Evolutionary conservation across 2,329 filamentous ascomycete species (phyloP).

Genomic region (Fonsecaea multimorphosa): DNA sequence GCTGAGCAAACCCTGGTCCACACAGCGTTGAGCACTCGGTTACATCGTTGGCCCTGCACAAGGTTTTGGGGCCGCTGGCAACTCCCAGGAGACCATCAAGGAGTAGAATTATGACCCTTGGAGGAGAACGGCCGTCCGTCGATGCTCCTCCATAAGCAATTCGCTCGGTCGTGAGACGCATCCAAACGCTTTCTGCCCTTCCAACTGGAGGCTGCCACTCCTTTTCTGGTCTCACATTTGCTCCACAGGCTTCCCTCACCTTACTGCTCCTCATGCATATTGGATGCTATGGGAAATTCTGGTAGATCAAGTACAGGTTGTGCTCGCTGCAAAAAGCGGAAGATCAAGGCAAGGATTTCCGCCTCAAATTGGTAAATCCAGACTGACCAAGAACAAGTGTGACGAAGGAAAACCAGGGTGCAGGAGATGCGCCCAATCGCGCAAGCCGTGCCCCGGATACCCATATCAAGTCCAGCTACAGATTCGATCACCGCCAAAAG

Average conservation of each 20-base stretch:
- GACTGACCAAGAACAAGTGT: slow-evolving; percentile 26
- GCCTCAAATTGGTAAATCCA: not conserved
- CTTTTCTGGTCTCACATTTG: not conserved
- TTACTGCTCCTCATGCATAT: not conserved
- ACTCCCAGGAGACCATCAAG: not conserved
- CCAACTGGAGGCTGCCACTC: not conserved
- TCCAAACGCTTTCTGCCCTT: not conserved
- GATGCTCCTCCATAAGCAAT: slow-evolving; percentile 7
- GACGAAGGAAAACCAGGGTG: slow-evolving; percentile 37
- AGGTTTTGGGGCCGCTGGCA: slow-evolving; percentile 9
- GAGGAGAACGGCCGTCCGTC: not conserved
- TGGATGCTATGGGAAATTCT: slow-evolving; percentile 35
- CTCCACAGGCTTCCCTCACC: slow-evolving; percentile 9
- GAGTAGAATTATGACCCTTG: slow-evolving; percentile 14
- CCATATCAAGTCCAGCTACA: slow-evolving; percentile 37
- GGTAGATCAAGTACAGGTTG: slow-evolving; percentile 39
- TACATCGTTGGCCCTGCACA: slow-evolving; percentile 2
- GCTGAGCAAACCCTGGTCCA: not conserved
- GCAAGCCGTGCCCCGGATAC: slow-evolving; percentile 37
- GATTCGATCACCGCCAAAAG: slow-evolving; percentile 20
- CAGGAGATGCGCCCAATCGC: slow-evolving; percentile 35
- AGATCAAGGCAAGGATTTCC: slow-evolving; percentile 30
- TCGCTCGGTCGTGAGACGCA: not conserved
- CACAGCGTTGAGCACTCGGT: not conserved
- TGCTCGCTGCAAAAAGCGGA: slow-evolving; percentile 32